These are phyloP conservation scores for Cucurbita pepo DNA, from an alignment of 306 rosid genomes.

Conservation along the genomic window DNA sequence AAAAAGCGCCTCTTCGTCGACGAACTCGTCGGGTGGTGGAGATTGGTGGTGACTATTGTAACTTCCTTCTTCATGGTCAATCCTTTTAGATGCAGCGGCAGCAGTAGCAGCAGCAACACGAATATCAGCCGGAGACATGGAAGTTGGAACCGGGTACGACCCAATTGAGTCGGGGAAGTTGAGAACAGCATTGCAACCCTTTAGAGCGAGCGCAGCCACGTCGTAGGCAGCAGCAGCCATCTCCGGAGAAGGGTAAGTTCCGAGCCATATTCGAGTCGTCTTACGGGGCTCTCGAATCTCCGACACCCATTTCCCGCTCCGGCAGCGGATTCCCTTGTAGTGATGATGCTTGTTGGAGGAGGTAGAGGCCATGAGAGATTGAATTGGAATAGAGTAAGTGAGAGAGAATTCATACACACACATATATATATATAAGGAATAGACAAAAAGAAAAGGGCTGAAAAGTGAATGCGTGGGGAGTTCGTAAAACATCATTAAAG, in stretches of 20 bases:
- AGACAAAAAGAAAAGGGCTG: neutral
- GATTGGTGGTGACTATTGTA: neutral
- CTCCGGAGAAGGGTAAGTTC: slow-evolving; percentile 57
- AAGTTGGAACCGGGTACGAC: slow-evolving; percentile 39
- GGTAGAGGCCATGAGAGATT: slow-evolving; percentile 24
- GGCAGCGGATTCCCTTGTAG: slow-evolving; percentile 56
- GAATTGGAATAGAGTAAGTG: neutral
- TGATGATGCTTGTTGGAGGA: slow-evolving; percentile 40
- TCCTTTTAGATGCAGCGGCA: slow-evolving; percentile 18
- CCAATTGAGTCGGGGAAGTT: slow-evolving; percentile 35
- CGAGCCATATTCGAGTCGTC: slow-evolving; percentile 75
- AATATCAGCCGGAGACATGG: slow-evolving; percentile 42
- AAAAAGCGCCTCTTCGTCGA: slow-evolving; percentile 76
- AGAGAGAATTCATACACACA: neutral
- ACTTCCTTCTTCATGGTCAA: neutral
- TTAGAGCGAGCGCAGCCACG: slow-evolving; percentile 64
- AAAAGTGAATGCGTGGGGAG: slow-evolving; percentile 1
- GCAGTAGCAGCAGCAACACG: slow-evolving; percentile 47
- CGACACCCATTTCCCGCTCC: slow-evolving; percentile 81
- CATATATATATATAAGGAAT: no score
- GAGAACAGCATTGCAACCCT: slow-evolving; percentile 38
- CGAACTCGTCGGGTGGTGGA: slow-evolving; percentile 5
- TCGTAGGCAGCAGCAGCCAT: slow-evolving; percentile 94
- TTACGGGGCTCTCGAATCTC: slow-evolving; percentile 87
- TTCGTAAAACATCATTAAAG: neutral